Conservation (phyloP, 2,329 filamentous ascomycete species). For the Alternaria sp. region DNA sequence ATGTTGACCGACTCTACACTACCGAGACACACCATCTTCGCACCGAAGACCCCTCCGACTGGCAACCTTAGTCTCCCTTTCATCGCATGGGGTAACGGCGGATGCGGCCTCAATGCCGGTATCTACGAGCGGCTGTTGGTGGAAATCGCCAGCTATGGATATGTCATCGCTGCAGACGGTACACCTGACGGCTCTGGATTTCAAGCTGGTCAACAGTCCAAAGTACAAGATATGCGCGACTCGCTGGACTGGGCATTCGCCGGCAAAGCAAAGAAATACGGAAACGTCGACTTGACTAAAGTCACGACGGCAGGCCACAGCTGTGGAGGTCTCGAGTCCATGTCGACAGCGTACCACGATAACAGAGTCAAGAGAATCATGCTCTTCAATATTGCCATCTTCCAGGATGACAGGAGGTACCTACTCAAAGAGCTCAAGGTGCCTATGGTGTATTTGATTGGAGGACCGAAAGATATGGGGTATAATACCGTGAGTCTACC, state of each 20-base stretch:
- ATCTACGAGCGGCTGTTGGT: conserved; percentile 24
- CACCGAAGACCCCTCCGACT: conserved; percentile 18
- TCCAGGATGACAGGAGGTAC: conserved; percentile 27
- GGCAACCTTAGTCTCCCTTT: conserved; percentile 24
- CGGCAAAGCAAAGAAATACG: conserved; percentile 26
- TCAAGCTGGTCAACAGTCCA: conserved; percentile 12
- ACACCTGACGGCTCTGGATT: conserved; percentile 11
- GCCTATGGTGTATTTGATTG: conserved; percentile 25
- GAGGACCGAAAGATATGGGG: conserved; percentile 26
- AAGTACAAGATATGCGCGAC: conserved; percentile 31
- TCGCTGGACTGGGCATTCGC: conserved; percentile 25
- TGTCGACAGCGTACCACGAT: conserved; percentile 27
- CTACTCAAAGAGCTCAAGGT: conserved; percentile 28
- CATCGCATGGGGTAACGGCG: conserved; percentile 30
- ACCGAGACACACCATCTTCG: conserved; percentile 25
- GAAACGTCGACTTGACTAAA: conserved; percentile 25
- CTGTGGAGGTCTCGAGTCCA: conserved; percentile 25
- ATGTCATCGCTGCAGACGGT: conserved; percentile 29
- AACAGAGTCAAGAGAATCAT: conserved; percentile 24
- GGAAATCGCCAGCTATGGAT: conserved; percentile 28
- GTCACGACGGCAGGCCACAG: conserved; percentile 27
- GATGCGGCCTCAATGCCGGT: conserved; percentile 18
- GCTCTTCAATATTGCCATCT: conserved; percentile 28
- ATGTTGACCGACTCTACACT: conserved; percentile 25
- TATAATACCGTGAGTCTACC: conserved; percentile 18